Percentiles rank a stretch among this genome's conserved stretches.
These are phyloP conservation scores for Lactarius sanguifluus DNA, from an alignment of 768 basidiomycete genomes.

Conservation along the genomic window DNA sequence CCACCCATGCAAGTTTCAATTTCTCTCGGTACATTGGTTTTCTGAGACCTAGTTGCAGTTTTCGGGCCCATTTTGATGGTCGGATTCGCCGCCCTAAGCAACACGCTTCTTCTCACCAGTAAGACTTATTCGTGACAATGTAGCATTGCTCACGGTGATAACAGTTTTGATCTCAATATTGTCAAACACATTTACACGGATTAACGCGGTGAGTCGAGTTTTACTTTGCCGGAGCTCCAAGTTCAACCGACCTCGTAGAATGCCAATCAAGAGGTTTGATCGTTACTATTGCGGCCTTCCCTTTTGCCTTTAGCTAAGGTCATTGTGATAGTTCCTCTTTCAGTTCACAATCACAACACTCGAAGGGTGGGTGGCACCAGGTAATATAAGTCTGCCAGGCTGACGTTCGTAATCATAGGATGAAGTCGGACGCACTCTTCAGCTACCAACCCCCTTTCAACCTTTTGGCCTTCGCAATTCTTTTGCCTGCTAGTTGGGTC, in stretches of 20 bases:
- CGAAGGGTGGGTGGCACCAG: constrained; percentile 59
- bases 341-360: constrained; percentile 85
- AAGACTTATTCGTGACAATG: constrained; percentile 35
- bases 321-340: constrained; percentile 65
- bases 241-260: constrained; percentile 39
- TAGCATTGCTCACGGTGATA: background rate
- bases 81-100: constrained; percentile 72
- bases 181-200: constrained; percentile 84
- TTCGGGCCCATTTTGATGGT: constrained; percentile 82
- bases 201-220: constrained; percentile 50
- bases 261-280: constrained; percentile 55
- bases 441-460: constrained; percentile 93
- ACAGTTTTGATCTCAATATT: constrained; percentile 81
- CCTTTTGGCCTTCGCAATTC: constrained; percentile 71
- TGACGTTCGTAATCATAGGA: constrained; percentile 44
- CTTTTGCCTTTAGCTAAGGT: constrained; percentile 3
- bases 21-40: background rate
- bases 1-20: constrained; percentile 37
- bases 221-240: background rate
- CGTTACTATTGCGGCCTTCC: background rate
- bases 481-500: constrained; percentile 77
- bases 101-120: constrained; percentile 81
- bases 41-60: constrained; percentile 34
- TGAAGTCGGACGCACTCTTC: constrained; percentile 87
- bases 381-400: background rate